Percentiles rank a stretch among this genome's conserved stretches.
phyloP scores from a whole-genome alignment of 352 stramenopile genomes.

The Thraustochytrium sp. region DNA sequence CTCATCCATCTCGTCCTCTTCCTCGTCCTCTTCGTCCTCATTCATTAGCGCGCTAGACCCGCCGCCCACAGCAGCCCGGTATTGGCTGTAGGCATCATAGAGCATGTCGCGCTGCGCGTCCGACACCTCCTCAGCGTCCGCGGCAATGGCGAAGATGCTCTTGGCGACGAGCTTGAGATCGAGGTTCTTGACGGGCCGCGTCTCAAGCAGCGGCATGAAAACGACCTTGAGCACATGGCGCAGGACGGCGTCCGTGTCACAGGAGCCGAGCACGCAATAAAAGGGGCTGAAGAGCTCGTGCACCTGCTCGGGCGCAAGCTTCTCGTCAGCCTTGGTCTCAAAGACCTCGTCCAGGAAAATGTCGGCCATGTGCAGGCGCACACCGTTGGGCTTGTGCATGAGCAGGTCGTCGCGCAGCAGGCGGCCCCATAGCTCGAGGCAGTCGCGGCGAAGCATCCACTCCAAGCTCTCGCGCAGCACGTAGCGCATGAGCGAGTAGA shows the following conservation, averaged over 20 bases:
- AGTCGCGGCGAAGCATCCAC: background rate
- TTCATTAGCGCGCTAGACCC: background rate
- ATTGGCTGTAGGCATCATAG: background rate
- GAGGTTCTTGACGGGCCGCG: background rate
- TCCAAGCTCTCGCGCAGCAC: conserved; percentile 48
- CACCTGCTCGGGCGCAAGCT: background rate
- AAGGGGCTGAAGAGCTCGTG: conserved; percentile 27
- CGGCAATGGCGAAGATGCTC: conserved; percentile 11
- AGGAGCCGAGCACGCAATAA: background rate
- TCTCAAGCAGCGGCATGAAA: background rate
- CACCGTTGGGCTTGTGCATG: background rate
- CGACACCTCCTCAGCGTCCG: background rate
- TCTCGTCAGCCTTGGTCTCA: background rate
- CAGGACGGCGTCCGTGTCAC: background rate
- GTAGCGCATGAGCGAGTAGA: conserved; percentile 54
- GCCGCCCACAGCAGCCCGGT: background rate
- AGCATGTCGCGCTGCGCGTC: conserved; percentile 14
- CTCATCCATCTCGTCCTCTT: background rate
- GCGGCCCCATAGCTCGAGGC: background rate
- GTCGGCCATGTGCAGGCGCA: conserved; percentile 10
- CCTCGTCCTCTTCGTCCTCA: background rate
- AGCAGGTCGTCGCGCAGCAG: conserved; percentile 11
- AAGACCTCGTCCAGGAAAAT: conserved; percentile 35
- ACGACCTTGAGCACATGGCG: background rate
- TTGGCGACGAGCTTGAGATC: background rate